Evolutionary conservation across 345 rosid genomes (phyloP), one percentile per base, ranked within the genome.

Genomic region (Mercurialis annua): DNA sequence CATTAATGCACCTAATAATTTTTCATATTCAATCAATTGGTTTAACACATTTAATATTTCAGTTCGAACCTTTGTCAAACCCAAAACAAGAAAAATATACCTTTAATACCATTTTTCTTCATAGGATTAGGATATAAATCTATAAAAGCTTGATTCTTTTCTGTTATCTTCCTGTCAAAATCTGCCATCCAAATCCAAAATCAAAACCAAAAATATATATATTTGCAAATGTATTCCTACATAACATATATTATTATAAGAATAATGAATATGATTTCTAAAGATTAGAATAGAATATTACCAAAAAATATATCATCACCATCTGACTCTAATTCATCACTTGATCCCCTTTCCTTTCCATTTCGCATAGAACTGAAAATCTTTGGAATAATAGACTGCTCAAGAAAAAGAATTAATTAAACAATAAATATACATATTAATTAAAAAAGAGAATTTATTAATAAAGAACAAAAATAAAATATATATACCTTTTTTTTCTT

Each of bases 401-500:
- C 14, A 59, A 62, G 15, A 44, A 61, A 51, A 34, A 29, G 7
- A 27, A 53, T 34, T 0, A 64, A 61, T 59, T 44, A 26, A 4
- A 29, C 4, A 60, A 34, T 24, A 52, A 16, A 33, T 5, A 23
- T n/a, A 24, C 52, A 49, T 64, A 55, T 27, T 29, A n/a, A 58
- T 42, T 3, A 24, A 55, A 23, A 16, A 50, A 36, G 50, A 23
- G 11, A 34, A 29, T 14, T 9, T 36, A 9, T 14, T 40, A 40
- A 40, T 8, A 40, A 40, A 14, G 10, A 40, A 40, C 4, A 3
- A 40, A 40, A 40, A 40, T 14, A 40, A 14, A 1, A 40, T 40
- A 40, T 7, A 40, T 40, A 40, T 75, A 90, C 98, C 87, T 79
- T 93, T 80, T 86, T 93, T 80, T 81, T 90, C 86, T 77, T 92